Percentiles rank a stretch among this genome's conserved stretches.
phyloP scores from a whole-genome alignment of 352 stramenopile genomes.

The Phytopythium chamaehyphon region DNA sequence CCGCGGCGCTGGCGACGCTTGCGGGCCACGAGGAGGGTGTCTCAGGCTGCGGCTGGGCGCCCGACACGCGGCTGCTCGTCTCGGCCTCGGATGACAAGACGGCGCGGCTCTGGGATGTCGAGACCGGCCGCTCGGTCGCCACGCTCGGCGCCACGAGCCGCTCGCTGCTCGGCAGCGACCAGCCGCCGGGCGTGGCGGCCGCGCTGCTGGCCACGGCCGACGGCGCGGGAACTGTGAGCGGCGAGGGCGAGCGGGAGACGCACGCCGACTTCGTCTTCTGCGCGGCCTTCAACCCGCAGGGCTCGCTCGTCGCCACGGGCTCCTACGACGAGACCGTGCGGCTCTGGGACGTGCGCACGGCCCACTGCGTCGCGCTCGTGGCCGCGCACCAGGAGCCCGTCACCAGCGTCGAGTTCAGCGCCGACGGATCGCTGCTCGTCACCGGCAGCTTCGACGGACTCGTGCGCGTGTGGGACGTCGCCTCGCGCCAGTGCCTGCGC shows the following conservation, averaged over 20 bases:
- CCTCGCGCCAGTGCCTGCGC: conserved; percentile 93
- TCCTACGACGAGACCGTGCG: conserved; percentile 95
- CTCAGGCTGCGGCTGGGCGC: conserved; percentile 92
- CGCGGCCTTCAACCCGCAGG: conserved; percentile 91
- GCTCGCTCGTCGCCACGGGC: conserved; percentile 87
- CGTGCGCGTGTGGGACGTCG: conserved; percentile 96
- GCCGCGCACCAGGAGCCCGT: conserved; percentile 94
- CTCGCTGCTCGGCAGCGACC: conserved; percentile 20
- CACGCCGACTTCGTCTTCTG: conserved; percentile 96
- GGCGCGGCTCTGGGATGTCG: conserved; percentile 93
- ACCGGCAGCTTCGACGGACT: conserved; percentile 75
- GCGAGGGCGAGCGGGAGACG: conserved; percentile 71
- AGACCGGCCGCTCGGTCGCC: conserved; percentile 68
- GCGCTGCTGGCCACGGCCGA: background rate
- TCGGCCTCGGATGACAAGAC: conserved; percentile 96
- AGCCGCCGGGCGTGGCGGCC: conserved; percentile 7
- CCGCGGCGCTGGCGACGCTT: conserved; percentile 32
- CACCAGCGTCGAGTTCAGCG: conserved; percentile 92
- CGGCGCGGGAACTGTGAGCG: background rate
- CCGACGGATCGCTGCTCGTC: conserved; percentile 92
- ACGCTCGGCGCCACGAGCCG: conserved; percentile 58
- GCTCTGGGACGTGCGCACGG: conserved; percentile 94
- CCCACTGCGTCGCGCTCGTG: conserved; percentile 85
- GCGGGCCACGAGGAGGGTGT: conserved; percentile 93
- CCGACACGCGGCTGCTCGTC: conserved; percentile 80